phyloP scores from a whole-genome alignment of 2,329 filamentous ascomycete species.

The Volutella citrinella region DNA sequence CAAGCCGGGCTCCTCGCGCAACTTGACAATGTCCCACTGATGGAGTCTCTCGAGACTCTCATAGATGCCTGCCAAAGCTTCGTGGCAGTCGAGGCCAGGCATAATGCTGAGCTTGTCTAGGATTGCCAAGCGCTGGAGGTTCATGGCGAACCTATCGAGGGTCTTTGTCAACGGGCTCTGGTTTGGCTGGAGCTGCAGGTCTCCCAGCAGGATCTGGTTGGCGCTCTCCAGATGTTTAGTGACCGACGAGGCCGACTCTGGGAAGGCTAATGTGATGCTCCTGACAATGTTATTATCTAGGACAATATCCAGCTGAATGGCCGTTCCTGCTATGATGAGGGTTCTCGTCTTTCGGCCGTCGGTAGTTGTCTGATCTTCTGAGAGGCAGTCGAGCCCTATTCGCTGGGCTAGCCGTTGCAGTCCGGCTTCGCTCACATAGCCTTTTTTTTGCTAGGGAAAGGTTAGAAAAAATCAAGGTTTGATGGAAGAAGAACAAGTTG shows the following conservation, averaged over 20 bases:
- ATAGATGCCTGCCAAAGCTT: slow-evolving; percentile 72
- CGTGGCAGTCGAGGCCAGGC: slow-evolving; percentile 70
- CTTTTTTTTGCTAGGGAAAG: slow-evolving; percentile 43
- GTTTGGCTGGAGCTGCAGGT: slow-evolving; percentile 57
- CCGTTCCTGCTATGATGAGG: slow-evolving; percentile 60
- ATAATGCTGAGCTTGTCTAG: slow-evolving; percentile 70
- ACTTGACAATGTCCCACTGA: slow-evolving; percentile 62
- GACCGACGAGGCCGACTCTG: slow-evolving; percentile 56
- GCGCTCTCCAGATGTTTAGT: slow-evolving; percentile 60
- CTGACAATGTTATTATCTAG: slow-evolving; percentile 61
- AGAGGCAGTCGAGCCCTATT: slow-evolving; percentile 63
- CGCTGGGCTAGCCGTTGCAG: slow-evolving; percentile 68
- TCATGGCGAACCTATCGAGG: slow-evolving; percentile 67
- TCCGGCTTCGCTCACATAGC: slow-evolving; percentile 70
- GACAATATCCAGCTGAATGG: slow-evolving; percentile 59
- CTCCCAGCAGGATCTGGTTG: slow-evolving; percentile 61
- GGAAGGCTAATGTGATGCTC: slow-evolving; percentile 61
- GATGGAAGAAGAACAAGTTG: not conserved
- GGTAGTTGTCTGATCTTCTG: slow-evolving; percentile 50
- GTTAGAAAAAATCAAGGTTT: slow-evolving; percentile 6
- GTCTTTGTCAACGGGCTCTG: slow-evolving; percentile 68
- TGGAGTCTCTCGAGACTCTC: slow-evolving; percentile 68
- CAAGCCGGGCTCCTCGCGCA: slow-evolving; percentile 48
- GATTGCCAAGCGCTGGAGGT: slow-evolving; percentile 66
- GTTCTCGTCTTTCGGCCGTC: slow-evolving; percentile 49